Percentiles rank a stretch among this genome's conserved stretches.
Conservation (phyloP, 2,329 filamentous ascomycete genomes). For the Penicillium janthinellum region DNA sequence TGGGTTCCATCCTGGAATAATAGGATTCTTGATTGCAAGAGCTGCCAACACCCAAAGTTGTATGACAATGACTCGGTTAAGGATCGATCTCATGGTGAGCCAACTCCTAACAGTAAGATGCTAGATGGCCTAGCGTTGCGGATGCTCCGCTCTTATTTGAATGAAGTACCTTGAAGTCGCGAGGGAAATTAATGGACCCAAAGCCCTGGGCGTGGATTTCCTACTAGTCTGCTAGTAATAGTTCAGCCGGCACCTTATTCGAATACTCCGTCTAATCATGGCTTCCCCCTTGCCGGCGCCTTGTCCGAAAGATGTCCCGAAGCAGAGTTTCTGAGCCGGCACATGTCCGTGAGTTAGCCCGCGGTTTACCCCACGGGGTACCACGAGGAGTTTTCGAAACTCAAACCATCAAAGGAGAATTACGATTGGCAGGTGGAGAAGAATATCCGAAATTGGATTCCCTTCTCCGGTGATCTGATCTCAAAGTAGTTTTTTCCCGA, state of each 20-base stretch:
- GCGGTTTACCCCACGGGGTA: neutral
- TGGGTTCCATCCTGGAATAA: neutral
- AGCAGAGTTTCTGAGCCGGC: neutral
- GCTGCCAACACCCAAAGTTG: constrained; percentile 15
- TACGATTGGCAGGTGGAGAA: neutral
- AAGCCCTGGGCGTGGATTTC: no score
- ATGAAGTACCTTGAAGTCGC: neutral
- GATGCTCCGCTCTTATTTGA: neutral
- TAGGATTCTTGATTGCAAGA: constrained; percentile 34
- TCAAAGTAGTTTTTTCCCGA: neutral
- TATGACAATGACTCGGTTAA: neutral
- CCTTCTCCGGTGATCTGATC: neutral
- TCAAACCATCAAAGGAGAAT: neutral
- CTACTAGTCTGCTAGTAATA: no score
- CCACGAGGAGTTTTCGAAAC: neutral
- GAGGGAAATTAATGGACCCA: no score
- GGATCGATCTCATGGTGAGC: neutral
- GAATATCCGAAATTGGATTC: neutral
- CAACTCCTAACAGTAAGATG: neutral
- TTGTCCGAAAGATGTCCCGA: neutral
- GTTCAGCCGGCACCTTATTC: neutral
- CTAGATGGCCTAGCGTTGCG: neutral
- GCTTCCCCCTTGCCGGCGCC: neutral
- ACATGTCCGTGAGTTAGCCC: neutral
- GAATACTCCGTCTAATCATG: neutral